Evolutionary conservation across 2,329 filamentous ascomycete species (phyloP).

Genomic region (Emergomyces africanus): DNA sequence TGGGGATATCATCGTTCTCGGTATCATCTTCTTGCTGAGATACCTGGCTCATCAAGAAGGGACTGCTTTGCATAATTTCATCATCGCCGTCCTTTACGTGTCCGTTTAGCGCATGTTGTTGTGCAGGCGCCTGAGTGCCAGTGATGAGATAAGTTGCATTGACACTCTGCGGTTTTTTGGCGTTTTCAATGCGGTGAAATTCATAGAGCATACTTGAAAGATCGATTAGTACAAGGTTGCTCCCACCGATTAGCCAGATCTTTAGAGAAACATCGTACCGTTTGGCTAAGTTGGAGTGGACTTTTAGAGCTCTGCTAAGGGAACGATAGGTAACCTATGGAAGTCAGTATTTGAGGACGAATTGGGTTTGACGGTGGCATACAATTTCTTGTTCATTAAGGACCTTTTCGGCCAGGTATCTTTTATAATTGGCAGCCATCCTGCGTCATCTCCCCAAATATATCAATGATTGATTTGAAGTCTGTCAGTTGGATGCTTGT

Average conservation of each 20-base stretch:
- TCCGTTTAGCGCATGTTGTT: slow-evolving; percentile 25
- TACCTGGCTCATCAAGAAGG: slow-evolving; percentile 54
- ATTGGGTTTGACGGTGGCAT: slow-evolving; percentile 19
- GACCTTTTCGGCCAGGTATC: slow-evolving; percentile 62
- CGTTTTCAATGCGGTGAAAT: slow-evolving; percentile 68
- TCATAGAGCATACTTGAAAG: slow-evolving; percentile 67
- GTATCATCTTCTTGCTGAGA: slow-evolving; percentile 38
- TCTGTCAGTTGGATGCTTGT: background rate
- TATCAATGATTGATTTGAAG: background rate
- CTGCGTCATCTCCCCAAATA: slow-evolving; percentile 8
- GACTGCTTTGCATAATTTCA: slow-evolving; percentile 52
- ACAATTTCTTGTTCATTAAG: slow-evolving; percentile 64
- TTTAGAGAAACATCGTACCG: slow-evolving; percentile 45
- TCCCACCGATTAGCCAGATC: background rate
- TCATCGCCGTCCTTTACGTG: slow-evolving; percentile 48
- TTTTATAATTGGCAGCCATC: slow-evolving; percentile 46
- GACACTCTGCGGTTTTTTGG: slow-evolving; percentile 58
- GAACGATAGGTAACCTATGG: slow-evolving; percentile 72
- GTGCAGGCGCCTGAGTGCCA: slow-evolving; percentile 45
- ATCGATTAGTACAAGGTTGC: background rate
- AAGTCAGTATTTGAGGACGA: slow-evolving; percentile 1
- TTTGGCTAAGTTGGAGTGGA: slow-evolving; percentile 81
- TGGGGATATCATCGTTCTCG: slow-evolving; percentile 36
- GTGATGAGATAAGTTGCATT: slow-evolving; percentile 86
- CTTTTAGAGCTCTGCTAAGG: slow-evolving; percentile 66